Conservation (phyloP, 2,329 filamentous ascomycete species). For the Fusarium sp. region DNA sequence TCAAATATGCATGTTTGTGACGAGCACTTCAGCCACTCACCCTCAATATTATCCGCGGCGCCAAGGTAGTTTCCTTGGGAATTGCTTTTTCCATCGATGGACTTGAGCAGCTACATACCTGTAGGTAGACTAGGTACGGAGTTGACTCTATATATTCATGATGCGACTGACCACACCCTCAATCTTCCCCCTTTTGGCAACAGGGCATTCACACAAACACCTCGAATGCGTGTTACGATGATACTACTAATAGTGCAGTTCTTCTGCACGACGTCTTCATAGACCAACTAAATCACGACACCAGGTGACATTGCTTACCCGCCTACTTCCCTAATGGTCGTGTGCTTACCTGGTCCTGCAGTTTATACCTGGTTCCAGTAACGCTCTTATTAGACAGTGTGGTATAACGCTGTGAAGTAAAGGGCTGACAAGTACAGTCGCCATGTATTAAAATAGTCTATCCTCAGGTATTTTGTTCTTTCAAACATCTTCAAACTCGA, state of each 20-base stretch:
- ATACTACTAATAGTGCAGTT: too few species aligned
- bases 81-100: not conserved
- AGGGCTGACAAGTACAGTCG: not conserved
- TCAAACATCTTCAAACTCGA: slow-evolving; percentile 71
- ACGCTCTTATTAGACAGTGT: too few species aligned
- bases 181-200: too few species aligned
- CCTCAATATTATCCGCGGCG: not conserved
- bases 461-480: not conserved
- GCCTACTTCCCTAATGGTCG: not conserved
- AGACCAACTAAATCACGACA: too few species aligned
- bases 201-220: too few species aligned
- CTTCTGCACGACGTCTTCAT: too few species aligned
- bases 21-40: not conserved
- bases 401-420: not conserved
- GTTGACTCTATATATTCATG: too few species aligned
- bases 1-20: not conserved
- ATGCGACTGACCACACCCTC: too few species aligned
- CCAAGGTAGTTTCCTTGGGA: not conserved
- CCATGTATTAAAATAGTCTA: not conserved
- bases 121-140: too few species aligned
- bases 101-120: not conserved
- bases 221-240: too few species aligned
- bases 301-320: too few species aligned
- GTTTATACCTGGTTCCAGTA: not conserved
- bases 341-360: not conserved